Evolutionary conservation across 2,329 filamentous ascomycete species (phyloP), one percentile per base, ranked within the genome.

Genomic region (Fusarium annulatum): DNA sequence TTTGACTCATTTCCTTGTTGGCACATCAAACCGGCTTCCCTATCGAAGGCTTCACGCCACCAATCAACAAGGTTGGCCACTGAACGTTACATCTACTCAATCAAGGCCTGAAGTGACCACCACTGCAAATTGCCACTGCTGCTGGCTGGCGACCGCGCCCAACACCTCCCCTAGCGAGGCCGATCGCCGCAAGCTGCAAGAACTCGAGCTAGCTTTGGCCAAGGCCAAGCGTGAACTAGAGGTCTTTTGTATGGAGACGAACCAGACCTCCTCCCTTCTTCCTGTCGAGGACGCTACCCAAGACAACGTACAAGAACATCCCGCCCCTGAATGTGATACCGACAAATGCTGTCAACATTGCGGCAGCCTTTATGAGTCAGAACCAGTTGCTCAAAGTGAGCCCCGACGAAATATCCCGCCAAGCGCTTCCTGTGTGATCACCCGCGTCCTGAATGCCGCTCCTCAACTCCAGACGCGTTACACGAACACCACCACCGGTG

Each of bases 391-490:
- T 9, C 9, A 36, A 10, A 38, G 36, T 9, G 21, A 41, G 9
- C 21, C 5, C 7, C 39, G 7, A 41, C 7, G 1, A 7, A 30
- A 11, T 15, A n/a, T n/a, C 4, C 39, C 21, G 3, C 4, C 16
- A 38, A 18, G 16, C 9, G 36, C 16, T 38, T 41, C 38, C 19
- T 41, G 19, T 21, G 19, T 12, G 15, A 21, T 21, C 19, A 41
- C 19, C 19, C 9, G 2, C 9, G 8, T 41, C 38, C 5, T 12
- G 38, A 14, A 21, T 14, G 19, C 10, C 18, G 38, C 34, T 36
- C 30, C 10, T 30, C 30, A 15, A 15, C 33, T 16, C 18, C 16
- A 19, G 18, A 41, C 39, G 12, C 39, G 39, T 5, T 41, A 41
- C 8, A 41, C 4, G 3, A 41, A n/a, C 12, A 41, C 21, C 11